Percentiles rank a stretch among this genome's conserved stretches.
These are phyloP conservation scores for Cylindrotheca closterium DNA, from an alignment of 108 stramenopile species.

Conservation along the genomic window DNA sequence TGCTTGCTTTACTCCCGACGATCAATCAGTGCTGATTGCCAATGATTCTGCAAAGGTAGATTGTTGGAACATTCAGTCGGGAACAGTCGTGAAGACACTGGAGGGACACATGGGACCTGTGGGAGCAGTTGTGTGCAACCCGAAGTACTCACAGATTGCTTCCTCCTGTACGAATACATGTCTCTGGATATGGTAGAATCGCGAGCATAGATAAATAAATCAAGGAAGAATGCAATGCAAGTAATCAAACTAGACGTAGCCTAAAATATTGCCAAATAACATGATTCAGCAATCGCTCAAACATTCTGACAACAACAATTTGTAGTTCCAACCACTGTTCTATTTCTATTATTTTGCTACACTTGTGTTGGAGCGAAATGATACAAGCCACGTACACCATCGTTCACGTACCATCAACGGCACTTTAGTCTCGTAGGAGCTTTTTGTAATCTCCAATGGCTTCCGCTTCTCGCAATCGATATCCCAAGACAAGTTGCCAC, in stretches of 20 bases:
- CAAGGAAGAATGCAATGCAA: no score
- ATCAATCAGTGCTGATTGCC: conserved; percentile 57
- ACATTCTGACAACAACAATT: no score
- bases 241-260: no score
- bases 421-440: conserved; percentile 48
- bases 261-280: no score
- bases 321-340: no score
- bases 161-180: conserved; percentile 61
- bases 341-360: no score
- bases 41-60: conserved; percentile 66
- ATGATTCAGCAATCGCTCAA: no score
- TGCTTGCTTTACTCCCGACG: conserved; percentile 73
- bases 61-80: conserved; percentile 63
- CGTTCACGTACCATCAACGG: no score
- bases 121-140: conserved; percentile 61
- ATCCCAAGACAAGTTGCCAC: conserved; percentile 91
- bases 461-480: conserved; percentile 85
- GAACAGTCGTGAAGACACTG: conserved; percentile 48
- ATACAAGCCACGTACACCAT: no score
- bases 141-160: conserved; percentile 71
- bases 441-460: conserved; percentile 83
- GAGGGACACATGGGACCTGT: conserved; percentile 61
- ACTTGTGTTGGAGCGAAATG: no score
- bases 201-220: no score
- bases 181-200: conserved; percentile 74